phyloP scores from a whole-genome alignment of 2,329 filamentous ascomycete genomes.

The Aspergillus latus region DNA sequence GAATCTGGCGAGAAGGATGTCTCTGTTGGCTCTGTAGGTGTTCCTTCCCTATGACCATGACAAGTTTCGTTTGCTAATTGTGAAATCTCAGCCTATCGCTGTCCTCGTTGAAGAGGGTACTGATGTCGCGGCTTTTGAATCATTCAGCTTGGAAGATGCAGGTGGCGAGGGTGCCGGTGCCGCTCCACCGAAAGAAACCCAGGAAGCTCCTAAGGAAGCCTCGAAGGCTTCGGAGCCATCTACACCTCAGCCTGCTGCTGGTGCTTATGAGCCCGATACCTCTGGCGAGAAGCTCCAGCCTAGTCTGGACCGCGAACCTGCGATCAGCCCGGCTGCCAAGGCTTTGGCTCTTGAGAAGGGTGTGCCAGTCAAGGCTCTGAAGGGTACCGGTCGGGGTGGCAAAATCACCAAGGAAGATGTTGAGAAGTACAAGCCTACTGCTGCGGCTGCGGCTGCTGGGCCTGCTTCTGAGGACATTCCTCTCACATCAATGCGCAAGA shows the following conservation, averaged over 20 bases:
- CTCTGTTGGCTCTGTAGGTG: slow-evolving; percentile 85
- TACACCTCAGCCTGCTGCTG: slow-evolving; percentile 55
- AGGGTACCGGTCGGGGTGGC: slow-evolving; percentile 82
- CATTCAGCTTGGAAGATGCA: slow-evolving; percentile 84
- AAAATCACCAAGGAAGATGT: slow-evolving; percentile 90
- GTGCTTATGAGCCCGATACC: slow-evolving; percentile 67
- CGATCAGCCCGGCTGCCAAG: slow-evolving; percentile 71
- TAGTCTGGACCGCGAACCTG: slow-evolving; percentile 77
- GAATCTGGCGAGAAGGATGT: slow-evolving; percentile 93
- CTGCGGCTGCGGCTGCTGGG: slow-evolving; percentile 53
- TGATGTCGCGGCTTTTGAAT: slow-evolving; percentile 84
- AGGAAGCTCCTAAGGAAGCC: slow-evolving; percentile 25
- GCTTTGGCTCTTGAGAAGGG: slow-evolving; percentile 82
- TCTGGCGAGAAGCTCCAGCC: slow-evolving; percentile 77
- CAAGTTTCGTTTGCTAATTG: slow-evolving; percentile 20
- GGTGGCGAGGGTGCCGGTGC: slow-evolving; percentile 67
- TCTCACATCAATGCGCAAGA: slow-evolving; percentile 93
- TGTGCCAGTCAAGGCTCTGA: slow-evolving; percentile 72
- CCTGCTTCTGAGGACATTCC: slow-evolving; percentile 80
- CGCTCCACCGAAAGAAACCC: slow-evolving; percentile 50
- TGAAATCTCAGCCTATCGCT: slow-evolving; percentile 74
- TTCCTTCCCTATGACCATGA: slow-evolving; percentile 1
- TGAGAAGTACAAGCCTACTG: slow-evolving; percentile 72
- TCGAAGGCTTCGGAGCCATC: slow-evolving; percentile 54
- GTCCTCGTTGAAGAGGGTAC: slow-evolving; percentile 88